Evolutionary conservation across 495 filamentous ascomycete species (phyloP).

Genomic region (Daldinia loculata): DNA sequence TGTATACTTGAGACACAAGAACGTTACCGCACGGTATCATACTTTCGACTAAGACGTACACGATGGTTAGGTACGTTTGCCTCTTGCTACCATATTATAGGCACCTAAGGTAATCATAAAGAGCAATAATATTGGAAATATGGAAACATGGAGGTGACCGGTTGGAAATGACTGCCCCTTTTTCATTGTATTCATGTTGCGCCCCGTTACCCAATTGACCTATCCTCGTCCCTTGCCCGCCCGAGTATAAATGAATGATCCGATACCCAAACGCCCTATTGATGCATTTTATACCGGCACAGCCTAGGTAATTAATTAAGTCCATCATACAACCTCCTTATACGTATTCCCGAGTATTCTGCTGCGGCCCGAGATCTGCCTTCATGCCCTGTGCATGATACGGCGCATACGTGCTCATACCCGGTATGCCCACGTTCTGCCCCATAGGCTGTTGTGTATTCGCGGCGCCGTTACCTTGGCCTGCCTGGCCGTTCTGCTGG

Average conservation of each 20-base stretch:
- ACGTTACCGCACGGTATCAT: neutral
- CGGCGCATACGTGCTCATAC: slow-evolving; percentile 25
- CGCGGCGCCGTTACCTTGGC: neutral
- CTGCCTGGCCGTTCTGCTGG: slow-evolving; percentile 14
- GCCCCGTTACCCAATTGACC: neutral
- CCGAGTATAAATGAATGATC: neutral
- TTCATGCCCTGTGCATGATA: slow-evolving; percentile 20
- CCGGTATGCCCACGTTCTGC: slow-evolving; percentile 26
- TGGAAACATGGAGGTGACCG: no score
- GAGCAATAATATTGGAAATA: no score
- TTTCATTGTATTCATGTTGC: neutral
- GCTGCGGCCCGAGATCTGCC: slow-evolving; percentile 15
- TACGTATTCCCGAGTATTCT: slow-evolving; percentile 29
- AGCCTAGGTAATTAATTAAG: slow-evolving; percentile 5
- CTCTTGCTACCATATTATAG: neutral
- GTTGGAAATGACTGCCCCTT: neutral
- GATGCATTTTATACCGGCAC: slow-evolving; percentile 4
- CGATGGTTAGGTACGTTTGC: neutral
- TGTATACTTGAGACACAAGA: neutral
- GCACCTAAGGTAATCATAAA: no score
- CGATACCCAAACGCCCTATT: slow-evolving; percentile 8
- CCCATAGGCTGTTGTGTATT: slow-evolving; percentile 11
- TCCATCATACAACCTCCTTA: neutral
- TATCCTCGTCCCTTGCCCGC: neutral
- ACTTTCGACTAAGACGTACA: neutral